phyloP scores from a whole-genome alignment of 2,329 filamentous ascomycete species.

The Lasiodiplodia citricola region DNA sequence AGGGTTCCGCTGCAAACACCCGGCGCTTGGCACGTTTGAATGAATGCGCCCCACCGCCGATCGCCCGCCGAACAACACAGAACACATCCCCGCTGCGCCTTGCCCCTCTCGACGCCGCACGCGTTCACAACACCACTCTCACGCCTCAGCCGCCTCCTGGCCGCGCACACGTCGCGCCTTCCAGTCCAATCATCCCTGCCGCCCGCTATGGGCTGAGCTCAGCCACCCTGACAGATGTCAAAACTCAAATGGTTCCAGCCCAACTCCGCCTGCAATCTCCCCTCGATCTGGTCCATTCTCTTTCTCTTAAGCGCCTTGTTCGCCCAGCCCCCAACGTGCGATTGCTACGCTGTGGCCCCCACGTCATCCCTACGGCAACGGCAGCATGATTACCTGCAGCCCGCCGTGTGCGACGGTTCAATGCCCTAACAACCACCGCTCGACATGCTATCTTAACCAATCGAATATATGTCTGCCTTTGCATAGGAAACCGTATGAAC shows the following conservation, averaged over 20 bases:
- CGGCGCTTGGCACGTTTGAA: constrained; percentile 12
- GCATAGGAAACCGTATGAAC: not conserved
- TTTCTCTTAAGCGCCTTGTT: not conserved
- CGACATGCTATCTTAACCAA: not conserved
- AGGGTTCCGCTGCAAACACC: constrained; percentile 21
- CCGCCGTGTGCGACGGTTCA: not conserved
- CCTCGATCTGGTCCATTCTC: not conserved
- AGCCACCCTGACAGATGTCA: constrained; percentile 20
- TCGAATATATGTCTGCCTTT: not conserved
- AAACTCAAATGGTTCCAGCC: constrained; percentile 12
- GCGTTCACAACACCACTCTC: not conserved
- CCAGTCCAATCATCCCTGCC: not conserved
- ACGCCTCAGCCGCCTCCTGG: not conserved
- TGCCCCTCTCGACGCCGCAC: not conserved
- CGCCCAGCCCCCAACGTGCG: not conserved
- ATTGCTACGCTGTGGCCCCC: not conserved
- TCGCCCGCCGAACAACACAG: not conserved
- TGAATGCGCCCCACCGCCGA: constrained; percentile 17
- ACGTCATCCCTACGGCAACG: not conserved
- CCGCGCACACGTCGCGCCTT: not conserved
- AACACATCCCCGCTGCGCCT: not conserved
- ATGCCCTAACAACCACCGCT: not conserved
- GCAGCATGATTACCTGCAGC: not conserved
- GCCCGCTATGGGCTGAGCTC: not conserved
- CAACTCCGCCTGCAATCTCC: not conserved